phyloP scores from a whole-genome alignment of 257 asterid species.

The Lycium barbarum region DNA sequence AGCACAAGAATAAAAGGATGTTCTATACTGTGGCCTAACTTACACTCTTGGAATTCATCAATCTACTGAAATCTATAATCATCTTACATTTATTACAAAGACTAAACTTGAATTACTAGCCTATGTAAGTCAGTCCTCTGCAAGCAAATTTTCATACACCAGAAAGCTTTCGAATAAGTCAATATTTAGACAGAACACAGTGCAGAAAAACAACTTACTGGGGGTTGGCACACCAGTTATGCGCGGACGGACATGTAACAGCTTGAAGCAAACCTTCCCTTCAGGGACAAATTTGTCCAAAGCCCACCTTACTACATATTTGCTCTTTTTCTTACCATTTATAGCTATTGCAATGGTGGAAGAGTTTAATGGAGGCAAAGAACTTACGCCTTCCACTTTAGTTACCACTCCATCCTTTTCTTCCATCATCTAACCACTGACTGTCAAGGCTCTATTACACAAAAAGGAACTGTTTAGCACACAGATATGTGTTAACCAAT shows the following conservation, averaged over 20 bases:
- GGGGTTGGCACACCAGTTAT: constrained; percentile 75
- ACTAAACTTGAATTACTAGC: background rate
- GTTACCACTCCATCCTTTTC: background rate
- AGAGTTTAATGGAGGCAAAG: constrained; percentile 41
- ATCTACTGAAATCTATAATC: background rate
- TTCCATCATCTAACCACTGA: constrained; percentile 17
- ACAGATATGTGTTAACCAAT: background rate
- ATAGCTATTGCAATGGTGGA: constrained; percentile 64
- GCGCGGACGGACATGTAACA: constrained; percentile 72
- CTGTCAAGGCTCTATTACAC: constrained; percentile 1
- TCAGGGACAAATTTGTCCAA: constrained; percentile 87
- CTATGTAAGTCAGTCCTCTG: background rate
- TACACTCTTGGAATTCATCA: background rate
- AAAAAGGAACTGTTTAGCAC: background rate
- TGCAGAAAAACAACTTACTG: constrained; percentile 56
- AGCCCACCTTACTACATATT: constrained; percentile 78
- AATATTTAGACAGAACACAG: background rate
- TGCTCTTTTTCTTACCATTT: constrained; percentile 63
- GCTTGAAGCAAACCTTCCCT: constrained; percentile 59
- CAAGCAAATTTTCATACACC: background rate
- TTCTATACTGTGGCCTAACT: background rate
- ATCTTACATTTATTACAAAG: background rate
- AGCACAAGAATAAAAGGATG: background rate
- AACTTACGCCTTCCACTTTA: constrained; percentile 42
- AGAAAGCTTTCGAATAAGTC: constrained; percentile 5